Conservation (phyloP, 306 rosid genomes). For the Spatholobus suberectus region DNA sequence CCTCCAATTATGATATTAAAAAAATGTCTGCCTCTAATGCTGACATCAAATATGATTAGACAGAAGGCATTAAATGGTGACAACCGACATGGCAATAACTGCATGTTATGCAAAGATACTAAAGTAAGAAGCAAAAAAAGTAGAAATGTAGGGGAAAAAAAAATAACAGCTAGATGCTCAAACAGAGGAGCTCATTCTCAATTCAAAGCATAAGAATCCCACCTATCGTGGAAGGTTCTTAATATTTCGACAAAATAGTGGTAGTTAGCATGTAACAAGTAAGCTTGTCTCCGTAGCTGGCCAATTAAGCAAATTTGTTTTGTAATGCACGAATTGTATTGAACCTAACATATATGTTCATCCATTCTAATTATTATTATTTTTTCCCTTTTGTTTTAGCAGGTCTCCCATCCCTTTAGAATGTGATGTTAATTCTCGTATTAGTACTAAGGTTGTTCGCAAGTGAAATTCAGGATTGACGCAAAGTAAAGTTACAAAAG, state of each 20-base stretch:
- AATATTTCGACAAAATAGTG: background rate
- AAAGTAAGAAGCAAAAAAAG: constrained; percentile 4
- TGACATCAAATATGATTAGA: constrained; percentile 6
- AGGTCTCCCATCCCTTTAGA: background rate
- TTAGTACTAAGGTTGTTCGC: background rate
- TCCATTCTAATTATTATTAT: background rate
- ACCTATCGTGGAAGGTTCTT: constrained; percentile 7
- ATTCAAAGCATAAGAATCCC: constrained; percentile 10
- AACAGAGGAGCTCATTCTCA: background rate
- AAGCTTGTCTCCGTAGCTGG: constrained; percentile 30
- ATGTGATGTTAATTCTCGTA: background rate
- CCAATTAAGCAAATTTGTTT: constrained; percentile 25
- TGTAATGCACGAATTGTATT: background rate
- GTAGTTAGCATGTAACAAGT: constrained; percentile 27
- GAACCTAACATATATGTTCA: constrained; percentile 2
- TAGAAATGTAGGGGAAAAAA: background rate
- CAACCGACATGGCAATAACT: background rate
- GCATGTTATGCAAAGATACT: constrained; percentile 5
- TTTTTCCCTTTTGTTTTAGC: background rate
- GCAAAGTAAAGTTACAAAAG: too few species aligned
- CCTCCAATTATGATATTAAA: background rate
- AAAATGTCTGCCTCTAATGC: background rate
- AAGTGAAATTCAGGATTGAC: too few species aligned
- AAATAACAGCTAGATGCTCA: background rate
- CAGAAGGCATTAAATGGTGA: background rate